Conservation (phyloP, 2,329 filamentous ascomycete genomes). For the Chalara sp. region DNA sequence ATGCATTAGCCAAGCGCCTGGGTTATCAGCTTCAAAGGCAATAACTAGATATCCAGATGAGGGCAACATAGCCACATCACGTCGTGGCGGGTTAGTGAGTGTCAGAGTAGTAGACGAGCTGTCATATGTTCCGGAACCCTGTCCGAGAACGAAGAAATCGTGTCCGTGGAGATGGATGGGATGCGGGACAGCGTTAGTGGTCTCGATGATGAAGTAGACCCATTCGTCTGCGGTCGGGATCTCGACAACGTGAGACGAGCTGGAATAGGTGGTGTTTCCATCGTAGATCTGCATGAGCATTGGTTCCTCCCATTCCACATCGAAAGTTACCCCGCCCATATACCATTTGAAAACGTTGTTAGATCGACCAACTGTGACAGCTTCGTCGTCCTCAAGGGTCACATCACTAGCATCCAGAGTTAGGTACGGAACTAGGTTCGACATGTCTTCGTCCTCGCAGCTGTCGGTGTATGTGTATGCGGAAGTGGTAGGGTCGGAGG, state of each 20-base stretch:
- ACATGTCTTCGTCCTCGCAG: neutral
- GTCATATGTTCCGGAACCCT: no score
- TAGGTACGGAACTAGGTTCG: neutral
- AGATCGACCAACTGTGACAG: neutral
- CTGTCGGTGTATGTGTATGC: neutral
- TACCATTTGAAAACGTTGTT: neutral
- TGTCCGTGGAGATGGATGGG: slow-evolving; percentile 41
- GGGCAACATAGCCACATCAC: slow-evolving; percentile 41
- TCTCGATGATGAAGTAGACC: slow-evolving; percentile 38
- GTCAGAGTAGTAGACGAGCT: slow-evolving; percentile 26
- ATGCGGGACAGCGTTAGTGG: slow-evolving; percentile 40
- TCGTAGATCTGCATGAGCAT: slow-evolving; percentile 28
- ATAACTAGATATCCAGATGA: slow-evolving; percentile 34
- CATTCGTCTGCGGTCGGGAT: slow-evolving; percentile 8
- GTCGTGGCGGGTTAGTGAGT: slow-evolving; percentile 39
- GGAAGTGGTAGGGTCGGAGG: slow-evolving; percentile 1
- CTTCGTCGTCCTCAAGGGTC: neutral
- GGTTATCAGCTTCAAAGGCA: slow-evolving; percentile 41
- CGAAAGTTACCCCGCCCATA: neutral
- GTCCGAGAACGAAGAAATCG: slow-evolving; percentile 32
- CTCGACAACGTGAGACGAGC: slow-evolving; percentile 2
- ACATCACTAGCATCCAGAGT: neutral
- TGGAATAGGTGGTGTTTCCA: slow-evolving; percentile 9
- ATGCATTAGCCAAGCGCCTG: slow-evolving; percentile 39
- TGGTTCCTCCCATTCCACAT: slow-evolving; percentile 34